Evolutionary conservation across 129 eudicot species (phyloP), one percentile per base, ranked within the genome.

Genomic region (Artemisia argyi): DNA sequence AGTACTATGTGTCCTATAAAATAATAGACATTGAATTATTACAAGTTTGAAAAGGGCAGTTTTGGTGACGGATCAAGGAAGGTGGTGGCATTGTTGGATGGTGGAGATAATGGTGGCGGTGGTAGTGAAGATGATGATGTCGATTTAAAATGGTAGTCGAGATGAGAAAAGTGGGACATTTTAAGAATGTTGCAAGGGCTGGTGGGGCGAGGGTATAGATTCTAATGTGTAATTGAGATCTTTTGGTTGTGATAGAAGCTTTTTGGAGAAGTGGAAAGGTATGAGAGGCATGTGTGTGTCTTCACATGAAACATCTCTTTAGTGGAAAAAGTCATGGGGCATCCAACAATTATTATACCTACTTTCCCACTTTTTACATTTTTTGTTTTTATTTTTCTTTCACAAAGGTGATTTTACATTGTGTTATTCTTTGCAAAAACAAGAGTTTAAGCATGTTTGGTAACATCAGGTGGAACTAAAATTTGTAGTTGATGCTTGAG

Each of bases 261-360:
- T 80, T 80, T 80, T 75, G 75, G 51, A 79, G 83, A 79, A 71
- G 74, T 55, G 65, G 79, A 79, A 66, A 73, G 80, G 77, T 75
- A 65, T 47, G 84, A 80, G 84, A 75, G 84, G 73, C 73, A 76
- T 76, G 80, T 75, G 84, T 76, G 84, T 71, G 82, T 78, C 82
- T 78, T 78, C 61, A 71, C 77, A 78, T 78, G 77, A 71, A 57
- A 78, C 82, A 78, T 78, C 82, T 59, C 77, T 78, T 78, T 71
- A 78, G 77, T 78, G 82, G 57, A 77, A 35, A 78, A 67, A 78
- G 77, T 71, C 82, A 64, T 64, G 54, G 77, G 49, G 61, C 82
- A 71, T 71, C 82, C 77, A 55, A 78, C 77, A 78, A 71, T 78
- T 71, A 78, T 71, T 65, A 78, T 55, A 54, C 73, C 61, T 54